Conservation (phyloP, 164 flowering plant genomes). For the Tetrastigma voinierianum region DNA sequence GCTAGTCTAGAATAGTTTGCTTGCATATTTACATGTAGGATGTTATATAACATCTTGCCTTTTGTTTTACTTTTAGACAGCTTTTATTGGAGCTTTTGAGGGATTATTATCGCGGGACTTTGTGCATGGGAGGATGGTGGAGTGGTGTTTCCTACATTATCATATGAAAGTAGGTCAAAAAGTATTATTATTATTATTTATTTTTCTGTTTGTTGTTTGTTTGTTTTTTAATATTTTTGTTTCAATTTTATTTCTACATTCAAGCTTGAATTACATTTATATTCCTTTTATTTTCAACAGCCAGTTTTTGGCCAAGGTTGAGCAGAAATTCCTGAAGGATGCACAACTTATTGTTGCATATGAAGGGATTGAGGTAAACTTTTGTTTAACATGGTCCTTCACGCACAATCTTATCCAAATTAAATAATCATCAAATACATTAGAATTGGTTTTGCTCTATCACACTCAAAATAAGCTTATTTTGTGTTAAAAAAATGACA, state of each 20-base stretch:
- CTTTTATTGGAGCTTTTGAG: no score
- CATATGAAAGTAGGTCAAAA: slow-evolving; percentile 57
- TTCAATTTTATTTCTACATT: not conserved
- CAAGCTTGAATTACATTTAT: not conserved
- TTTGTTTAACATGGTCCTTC: not conserved
- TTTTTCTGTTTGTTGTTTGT: no score
- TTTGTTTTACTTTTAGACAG: no score
- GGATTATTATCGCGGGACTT: not conserved
- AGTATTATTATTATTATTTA: not conserved
- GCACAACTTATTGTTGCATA: slow-evolving; percentile 88
- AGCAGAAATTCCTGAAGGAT: slow-evolving; percentile 69
- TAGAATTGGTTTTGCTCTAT: no score
- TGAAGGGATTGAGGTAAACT: slow-evolving; percentile 85
- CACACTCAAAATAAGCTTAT: no score
- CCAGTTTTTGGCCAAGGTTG: slow-evolving; percentile 66
- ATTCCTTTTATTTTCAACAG: slow-evolving; percentile 36
- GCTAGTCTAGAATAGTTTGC: no score
- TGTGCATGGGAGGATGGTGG: slow-evolving; percentile 99
- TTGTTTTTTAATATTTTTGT: not conserved
- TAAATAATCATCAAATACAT: no score
- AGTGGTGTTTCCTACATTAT: slow-evolving; percentile 81
- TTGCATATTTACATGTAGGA: no score
- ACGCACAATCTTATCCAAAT: no score
- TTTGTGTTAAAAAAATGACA: no score
- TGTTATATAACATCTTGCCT: no score